phyloP scores from a whole-genome alignment of 108 stramenopile genomes.

The Mediolabrus comicus region DNA sequence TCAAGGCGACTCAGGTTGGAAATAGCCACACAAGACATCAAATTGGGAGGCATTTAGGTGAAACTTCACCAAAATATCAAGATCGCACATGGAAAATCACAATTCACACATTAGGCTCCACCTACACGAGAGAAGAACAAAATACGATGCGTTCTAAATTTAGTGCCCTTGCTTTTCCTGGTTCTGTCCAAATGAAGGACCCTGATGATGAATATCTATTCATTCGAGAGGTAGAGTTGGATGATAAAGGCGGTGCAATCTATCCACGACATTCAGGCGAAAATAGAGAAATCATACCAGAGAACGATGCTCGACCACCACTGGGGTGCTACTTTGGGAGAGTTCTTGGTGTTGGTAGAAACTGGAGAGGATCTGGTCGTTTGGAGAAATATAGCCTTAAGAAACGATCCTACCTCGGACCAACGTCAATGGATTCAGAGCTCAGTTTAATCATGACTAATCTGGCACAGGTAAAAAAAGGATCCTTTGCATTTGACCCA shows the following conservation, averaged over 20 bases:
- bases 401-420: constrained; percentile 92
- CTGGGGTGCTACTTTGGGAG: constrained; percentile 81
- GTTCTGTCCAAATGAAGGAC: constrained; percentile 73
- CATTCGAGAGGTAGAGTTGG: constrained; percentile 75
- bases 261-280: constrained; percentile 45
- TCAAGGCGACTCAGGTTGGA: constrained; percentile 16
- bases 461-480: constrained; percentile 62
- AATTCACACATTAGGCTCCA: constrained; percentile 77
- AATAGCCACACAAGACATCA: constrained; percentile 14
- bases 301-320: constrained; percentile 64
- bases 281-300: constrained; percentile 54
- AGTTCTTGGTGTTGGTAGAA: constrained; percentile 62
- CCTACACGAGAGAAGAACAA: constrained; percentile 72
- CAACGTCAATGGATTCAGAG: constrained; percentile 97
- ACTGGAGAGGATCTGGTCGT: constrained; percentile 51
- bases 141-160: constrained; percentile 64
- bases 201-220: constrained; percentile 69
- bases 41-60: constrained; percentile 25
- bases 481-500: constrained; percentile 86
- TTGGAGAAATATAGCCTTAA: constrained; percentile 87
- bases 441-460: constrained; percentile 95
- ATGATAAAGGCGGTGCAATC: constrained; percentile 57
- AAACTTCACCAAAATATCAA: constrained; percentile 6
- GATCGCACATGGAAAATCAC: constrained; percentile 70
- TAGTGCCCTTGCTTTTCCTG: constrained; percentile 48